Evolutionary conservation across 495 filamentous ascomycete genomes (phyloP).

Genomic region (Penicillium taxi): DNA sequence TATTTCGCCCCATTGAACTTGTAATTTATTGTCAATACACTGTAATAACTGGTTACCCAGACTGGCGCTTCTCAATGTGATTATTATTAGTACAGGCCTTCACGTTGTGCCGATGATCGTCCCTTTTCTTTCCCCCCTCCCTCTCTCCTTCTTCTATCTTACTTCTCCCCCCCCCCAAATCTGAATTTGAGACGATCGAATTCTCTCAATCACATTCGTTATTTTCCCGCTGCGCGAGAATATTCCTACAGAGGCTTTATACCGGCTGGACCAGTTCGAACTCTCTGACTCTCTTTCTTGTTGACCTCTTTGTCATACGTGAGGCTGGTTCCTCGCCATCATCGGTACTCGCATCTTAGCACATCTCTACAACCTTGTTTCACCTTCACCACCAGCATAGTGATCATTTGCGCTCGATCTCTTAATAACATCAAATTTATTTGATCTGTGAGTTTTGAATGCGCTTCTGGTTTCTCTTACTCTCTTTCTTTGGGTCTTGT

Average conservation of each 20-base stretch:
- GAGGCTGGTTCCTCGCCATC: constrained; percentile 37
- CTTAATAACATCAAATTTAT: too few relatives aligned
- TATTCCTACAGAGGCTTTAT: constrained; percentile 28
- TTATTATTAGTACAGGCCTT: constrained; percentile 18
- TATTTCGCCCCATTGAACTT: too few relatives aligned
- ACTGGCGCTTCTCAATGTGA: constrained; percentile 6
- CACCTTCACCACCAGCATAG: too few relatives aligned
- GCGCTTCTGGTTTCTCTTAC: too few relatives aligned
- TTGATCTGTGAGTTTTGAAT: too few relatives aligned
- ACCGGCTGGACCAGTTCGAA: constrained; percentile 38
- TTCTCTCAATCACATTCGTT: constrained; percentile 27
- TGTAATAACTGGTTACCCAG: constrained; percentile 3
- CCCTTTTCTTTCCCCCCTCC: neutral
- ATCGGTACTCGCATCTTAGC: constrained; percentile 5
- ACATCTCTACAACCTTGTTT: too few relatives aligned
- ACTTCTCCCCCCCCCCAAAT: constrained; percentile 8
- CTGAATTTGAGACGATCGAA: constrained; percentile 3
- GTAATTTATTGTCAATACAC: too few relatives aligned
- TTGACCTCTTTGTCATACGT: constrained; percentile 20
- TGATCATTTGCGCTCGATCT: too few relatives aligned
- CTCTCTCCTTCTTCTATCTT: constrained; percentile 10
- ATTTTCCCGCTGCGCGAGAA: constrained; percentile 35
- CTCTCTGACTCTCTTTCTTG: constrained; percentile 24
- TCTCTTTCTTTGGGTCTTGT: too few relatives aligned
- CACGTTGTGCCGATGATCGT: constrained; percentile 6